Base-by-base conservation (phyloP, 2,329 filamentous ascomycete genomes). In the Bipolaris sorokiniana region DNA sequence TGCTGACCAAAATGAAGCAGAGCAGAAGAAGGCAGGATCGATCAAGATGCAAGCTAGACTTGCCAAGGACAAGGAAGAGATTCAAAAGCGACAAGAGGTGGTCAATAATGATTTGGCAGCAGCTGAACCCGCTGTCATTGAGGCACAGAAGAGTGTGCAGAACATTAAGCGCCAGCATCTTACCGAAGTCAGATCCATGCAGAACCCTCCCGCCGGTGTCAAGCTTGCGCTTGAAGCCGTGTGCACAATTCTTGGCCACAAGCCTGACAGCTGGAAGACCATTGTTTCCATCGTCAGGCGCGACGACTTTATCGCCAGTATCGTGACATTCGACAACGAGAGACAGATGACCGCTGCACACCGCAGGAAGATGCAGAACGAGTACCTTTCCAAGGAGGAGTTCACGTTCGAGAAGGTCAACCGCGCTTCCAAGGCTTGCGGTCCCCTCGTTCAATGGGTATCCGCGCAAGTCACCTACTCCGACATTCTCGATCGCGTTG, bases 101-200 rank as follows among this genome's bases (percentile, higher is more conserved):
- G 96, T 98, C 34, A 79, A 96, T 67, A 84, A 87, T 66, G 95
- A 99, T 80, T 82, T 99, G 57, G 94, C 92, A 28, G 89, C 87
- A 73, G 95, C 95, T 13, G 94, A 98, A 74, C 95, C 95, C 7
- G 95, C 95, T 47, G 95, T 99, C 52, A 80, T 90, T 61, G 92
- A 96, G 77, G 95, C 95, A 47, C 91, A 95, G 80, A 91, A 92
- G 76, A 97, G 93, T 79, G 96, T 99, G 77, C 95, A 91, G 81
- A 97, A 96, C 82, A 99, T 99, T 82, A 99, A 98, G 82, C 88
- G 90, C 73, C 92, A 97, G 75, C 95, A 99, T 77, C 84, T 99
- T 64, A 97, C 93, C 11, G 95, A 99, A 87, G 94, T 99, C 48
- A 88, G 95, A 73, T 97, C 94, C 64, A 98, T 99, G 95, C 88